Evolutionary conservation across 768 basidiomycete genomes (phyloP).

Genomic region (Boletus rubescentipes): DNA sequence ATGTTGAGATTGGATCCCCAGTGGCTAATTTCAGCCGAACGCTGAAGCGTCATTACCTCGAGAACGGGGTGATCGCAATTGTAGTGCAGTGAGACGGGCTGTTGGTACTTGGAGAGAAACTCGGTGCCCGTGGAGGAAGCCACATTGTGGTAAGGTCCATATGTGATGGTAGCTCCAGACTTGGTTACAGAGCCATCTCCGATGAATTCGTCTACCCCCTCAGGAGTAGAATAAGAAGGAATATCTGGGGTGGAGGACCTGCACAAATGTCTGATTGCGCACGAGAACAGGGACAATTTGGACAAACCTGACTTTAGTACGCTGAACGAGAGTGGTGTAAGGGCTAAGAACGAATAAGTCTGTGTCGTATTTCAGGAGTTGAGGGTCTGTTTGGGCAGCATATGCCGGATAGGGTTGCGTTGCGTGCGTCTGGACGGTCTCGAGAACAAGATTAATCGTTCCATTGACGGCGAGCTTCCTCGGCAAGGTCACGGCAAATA

Average conservation of each 20-base stretch:
- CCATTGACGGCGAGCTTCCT: slow-evolving; percentile 55
- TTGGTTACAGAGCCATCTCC: slow-evolving; percentile 63
- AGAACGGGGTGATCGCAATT: slow-evolving; percentile 78
- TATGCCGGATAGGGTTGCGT: slow-evolving; percentile 73
- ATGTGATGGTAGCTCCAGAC: slow-evolving; percentile 78
- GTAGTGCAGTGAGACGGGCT: slow-evolving; percentile 74
- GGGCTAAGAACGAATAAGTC: slow-evolving; percentile 83
- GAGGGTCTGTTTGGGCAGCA: slow-evolving; percentile 73
- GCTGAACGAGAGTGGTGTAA: slow-evolving; percentile 77
- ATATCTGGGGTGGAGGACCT: slow-evolving; percentile 75
- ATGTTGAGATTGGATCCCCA: slow-evolving; percentile 97
- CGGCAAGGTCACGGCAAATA: slow-evolving; percentile 65
- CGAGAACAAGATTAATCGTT: slow-evolving; percentile 74
- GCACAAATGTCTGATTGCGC: slow-evolving; percentile 6
- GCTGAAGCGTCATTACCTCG: slow-evolving; percentile 67
- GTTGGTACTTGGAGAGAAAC: slow-evolving; percentile 63
- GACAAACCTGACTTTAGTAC: slow-evolving; percentile 82
- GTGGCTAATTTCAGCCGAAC: slow-evolving; percentile 89
- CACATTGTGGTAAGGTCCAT: slow-evolving; percentile 83
- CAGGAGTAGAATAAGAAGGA: slow-evolving; percentile 68
- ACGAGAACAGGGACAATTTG: background rate
- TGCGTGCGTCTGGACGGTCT: slow-evolving; percentile 75
- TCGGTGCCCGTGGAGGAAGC: slow-evolving; percentile 56
- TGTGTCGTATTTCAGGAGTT: slow-evolving; percentile 74
- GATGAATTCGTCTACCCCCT: slow-evolving; percentile 57